Percentiles rank a stretch among this genome's conserved stretches.
Conservation (phyloP, 306 rosid genomes). For the cucumber (Cucumis sativus) region DNA sequence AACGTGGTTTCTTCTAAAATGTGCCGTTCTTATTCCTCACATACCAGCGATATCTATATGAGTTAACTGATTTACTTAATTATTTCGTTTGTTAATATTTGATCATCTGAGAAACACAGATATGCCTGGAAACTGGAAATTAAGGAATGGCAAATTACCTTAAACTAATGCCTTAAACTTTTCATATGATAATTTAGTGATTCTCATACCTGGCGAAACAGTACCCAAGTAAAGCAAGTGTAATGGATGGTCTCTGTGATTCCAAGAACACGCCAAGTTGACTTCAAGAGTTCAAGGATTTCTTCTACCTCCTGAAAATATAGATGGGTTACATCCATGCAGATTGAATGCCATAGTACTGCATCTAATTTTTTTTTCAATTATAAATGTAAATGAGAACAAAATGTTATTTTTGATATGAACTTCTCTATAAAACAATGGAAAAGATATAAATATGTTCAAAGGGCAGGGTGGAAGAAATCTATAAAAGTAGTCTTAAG, state of each 20-base stretch:
- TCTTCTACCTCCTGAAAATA: conserved; percentile 88
- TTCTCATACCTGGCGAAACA: conserved; percentile 76
- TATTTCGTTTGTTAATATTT: neutral
- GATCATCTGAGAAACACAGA: neutral
- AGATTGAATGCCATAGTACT: neutral
- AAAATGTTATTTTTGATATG: neutral
- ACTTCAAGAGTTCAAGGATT: conserved; percentile 90
- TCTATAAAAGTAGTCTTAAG: neutral
- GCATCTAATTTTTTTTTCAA: neutral
- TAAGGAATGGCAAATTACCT: neutral
- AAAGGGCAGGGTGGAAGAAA: neutral
- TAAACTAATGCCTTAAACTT: neutral
- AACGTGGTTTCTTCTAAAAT: neutral
- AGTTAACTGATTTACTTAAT: neutral
- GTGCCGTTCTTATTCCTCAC: neutral
- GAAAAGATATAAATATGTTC: neutral
- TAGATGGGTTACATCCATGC: conserved; percentile 1
- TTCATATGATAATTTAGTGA: conserved; percentile 2
- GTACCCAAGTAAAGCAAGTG: conserved; percentile 94
- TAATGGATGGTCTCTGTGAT: conserved; percentile 89
- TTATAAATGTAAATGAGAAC: neutral
- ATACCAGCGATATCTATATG: neutral
- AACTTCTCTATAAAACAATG: neutral
- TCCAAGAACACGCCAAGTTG: conserved; percentile 97
- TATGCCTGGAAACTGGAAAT: neutral